These are phyloP conservation scores for Cladophialophora exuberans DNA, from an alignment of 2,329 filamentous ascomycete genomes.

Conservation along the genomic window DNA sequence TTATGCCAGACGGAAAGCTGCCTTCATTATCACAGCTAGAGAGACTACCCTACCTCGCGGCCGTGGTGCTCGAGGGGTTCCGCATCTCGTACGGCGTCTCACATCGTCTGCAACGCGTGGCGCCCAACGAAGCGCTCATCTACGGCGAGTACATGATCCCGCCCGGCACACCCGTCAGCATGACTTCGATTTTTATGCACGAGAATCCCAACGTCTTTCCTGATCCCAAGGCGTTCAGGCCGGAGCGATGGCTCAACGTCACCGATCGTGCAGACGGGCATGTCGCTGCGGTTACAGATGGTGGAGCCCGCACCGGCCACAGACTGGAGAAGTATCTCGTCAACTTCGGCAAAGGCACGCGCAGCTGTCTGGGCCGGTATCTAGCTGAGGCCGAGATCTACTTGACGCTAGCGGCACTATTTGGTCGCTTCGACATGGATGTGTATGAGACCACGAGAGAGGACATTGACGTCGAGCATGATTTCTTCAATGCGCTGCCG, in stretches of 20 bases:
- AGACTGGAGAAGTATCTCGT: slow-evolving; percentile 47
- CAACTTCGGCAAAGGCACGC: slow-evolving; percentile 46
- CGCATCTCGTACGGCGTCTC: slow-evolving; percentile 31
- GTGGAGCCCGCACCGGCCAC: too few relatives aligned
- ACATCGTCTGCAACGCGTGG: slow-evolving; percentile 24
- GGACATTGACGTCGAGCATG: slow-evolving; percentile 25
- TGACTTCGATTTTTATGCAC: slow-evolving; percentile 33
- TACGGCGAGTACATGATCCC: slow-evolving; percentile 40
- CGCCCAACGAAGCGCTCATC: slow-evolving; percentile 31
- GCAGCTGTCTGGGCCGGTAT: slow-evolving; percentile 41
- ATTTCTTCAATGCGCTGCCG: slow-evolving; percentile 27
- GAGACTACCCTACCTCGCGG: slow-evolving; percentile 13
- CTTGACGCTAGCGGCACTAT: slow-evolving; percentile 24
- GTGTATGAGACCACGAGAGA: slow-evolving; percentile 25
- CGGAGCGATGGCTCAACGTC: slow-evolving; percentile 28
- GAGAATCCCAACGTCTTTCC: slow-evolving; percentile 41
- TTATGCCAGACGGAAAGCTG: slow-evolving; percentile 15
- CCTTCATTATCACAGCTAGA: slow-evolving; percentile 34
- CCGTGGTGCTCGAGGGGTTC: slow-evolving; percentile 36
- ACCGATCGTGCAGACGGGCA: slow-evolving; percentile 31
- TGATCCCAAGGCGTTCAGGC: slow-evolving; percentile 31
- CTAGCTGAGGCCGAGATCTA: slow-evolving; percentile 31
- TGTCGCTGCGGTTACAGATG: too few relatives aligned
- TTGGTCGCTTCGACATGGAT: slow-evolving; percentile 28
- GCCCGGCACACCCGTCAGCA: slow-evolving; percentile 33